Conservation (phyloP, 106 monocot species). For the Dioscorea alata region DNA sequence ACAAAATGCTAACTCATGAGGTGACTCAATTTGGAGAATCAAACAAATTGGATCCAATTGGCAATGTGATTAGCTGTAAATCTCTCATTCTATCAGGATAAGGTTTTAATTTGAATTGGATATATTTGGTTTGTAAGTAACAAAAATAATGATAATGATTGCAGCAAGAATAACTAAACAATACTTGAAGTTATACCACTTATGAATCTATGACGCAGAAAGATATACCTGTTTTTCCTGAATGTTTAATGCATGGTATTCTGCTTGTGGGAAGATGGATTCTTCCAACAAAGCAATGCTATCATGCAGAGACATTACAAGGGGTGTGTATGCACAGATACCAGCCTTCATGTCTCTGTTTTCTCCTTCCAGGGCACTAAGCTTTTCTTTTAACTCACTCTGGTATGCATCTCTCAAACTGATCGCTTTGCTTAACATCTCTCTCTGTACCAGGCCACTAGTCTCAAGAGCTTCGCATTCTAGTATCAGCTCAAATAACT, state of each 20-base stretch:
- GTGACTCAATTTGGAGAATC: no score
- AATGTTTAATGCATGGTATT: conserved; percentile 7
- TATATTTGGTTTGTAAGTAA: no score
- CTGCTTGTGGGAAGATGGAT: conserved; percentile 29
- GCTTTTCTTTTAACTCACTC: conserved; percentile 15
- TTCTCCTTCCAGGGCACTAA: conserved; percentile 25
- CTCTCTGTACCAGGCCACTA: conserved; percentile 14
- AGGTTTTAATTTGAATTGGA: no score
- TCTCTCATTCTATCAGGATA: no score
- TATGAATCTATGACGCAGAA: background rate
- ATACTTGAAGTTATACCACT: background rate
- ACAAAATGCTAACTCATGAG: no score
- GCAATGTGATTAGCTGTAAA: no score
- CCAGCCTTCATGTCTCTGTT: conserved; percentile 33
- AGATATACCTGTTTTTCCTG: conserved; percentile 23
- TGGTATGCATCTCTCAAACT: conserved; percentile 16
- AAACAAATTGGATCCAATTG: no score
- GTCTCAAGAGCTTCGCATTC: conserved; percentile 30
- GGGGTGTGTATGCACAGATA: conserved; percentile 30
- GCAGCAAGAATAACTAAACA: background rate
- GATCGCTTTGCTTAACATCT: conserved; percentile 15
- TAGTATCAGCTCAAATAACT: conserved; percentile 40
- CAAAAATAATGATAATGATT: background rate
- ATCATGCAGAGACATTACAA: conserved; percentile 27
- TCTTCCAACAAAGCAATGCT: conserved; percentile 33